Evolutionary conservation across 1,284 basidiomycete genomes (phyloP), one percentile per base, ranked within the genome.

Genomic region (Ustilago sp.): DNA sequence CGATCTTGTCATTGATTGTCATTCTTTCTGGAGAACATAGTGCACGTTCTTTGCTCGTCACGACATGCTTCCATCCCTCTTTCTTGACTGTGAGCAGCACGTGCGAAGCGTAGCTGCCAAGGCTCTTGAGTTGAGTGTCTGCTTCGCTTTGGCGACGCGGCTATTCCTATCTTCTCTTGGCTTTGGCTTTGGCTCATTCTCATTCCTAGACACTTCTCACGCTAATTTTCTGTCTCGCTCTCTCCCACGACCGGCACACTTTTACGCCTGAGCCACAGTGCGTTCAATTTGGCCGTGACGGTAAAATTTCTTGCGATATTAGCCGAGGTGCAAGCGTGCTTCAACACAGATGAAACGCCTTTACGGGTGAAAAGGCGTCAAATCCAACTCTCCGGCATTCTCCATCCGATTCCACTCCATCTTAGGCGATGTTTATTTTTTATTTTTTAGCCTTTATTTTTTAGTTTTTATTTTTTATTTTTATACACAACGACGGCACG

Each of bases 191-290:
- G 5, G 53, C 8, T 19, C 32, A n/a, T 31, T 38, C 35, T 39
- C 53, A 55, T 63, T 56, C 45, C 32, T 17, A 54, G 61, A 50
- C 45, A 63, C 52, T 63, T 63, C 61, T 63, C 61, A 63, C 61
- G 61, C 61, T 63, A 55, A 8, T 5, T 23, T 12, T 32, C 2
- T 19, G 12, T 52, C 12, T 34, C 12, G 31, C 38, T 28, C 8
- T 34, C 17, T 35, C 51, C 28, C 32, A 53, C 15, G 51, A 53
- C 48, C n/a, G 48, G 48, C 23, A 23, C 48, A 50, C 13, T 28
- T 39, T 31, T 4, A 19, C 17, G 43, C 43, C 43, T 7, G 36
- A 38, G 43, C 43, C 43, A 9, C 9, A 38, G 36, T 38, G 36
- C 36, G n/a, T 9, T 47, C 15, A 15, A 45, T 17, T 47, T 47